Evolutionary conservation across 208 protist genomes (phyloP), one percentile per base, ranked within the genome.

Genomic region (Zelonia costaricensis): DNA sequence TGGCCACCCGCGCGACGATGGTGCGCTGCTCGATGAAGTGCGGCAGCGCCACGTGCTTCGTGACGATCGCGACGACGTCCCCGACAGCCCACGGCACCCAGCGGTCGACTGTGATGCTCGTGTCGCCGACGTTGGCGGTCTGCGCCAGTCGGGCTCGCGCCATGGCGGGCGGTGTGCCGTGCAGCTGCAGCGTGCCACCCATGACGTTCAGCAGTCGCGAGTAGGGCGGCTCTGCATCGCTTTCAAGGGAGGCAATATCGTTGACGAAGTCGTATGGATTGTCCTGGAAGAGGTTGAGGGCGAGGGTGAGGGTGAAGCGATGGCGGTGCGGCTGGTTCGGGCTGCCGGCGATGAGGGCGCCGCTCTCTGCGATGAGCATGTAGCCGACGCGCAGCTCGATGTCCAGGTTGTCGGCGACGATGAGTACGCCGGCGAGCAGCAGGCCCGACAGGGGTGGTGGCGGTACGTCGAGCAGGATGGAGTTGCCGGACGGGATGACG

Each of bases 21-120:
- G 49, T 53, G 22, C 72, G 62, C 43, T 36, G 30, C 51, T 91
- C 87, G 10, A 56, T 54, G 42, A 91, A 65, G 28, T 62, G 31
- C 7, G 62, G 45, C 49, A 67, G 52, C 43, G 43, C 20, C 61
- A 54, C 56, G 27, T 64, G 67, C 13, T 61, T 66, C 16, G 78
- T 79, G 33, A 93, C 53, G 22, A 81, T 36, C 1, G 62, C 69
- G 40, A 93, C 69, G 23, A 38, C 13, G 31, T 78, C 74, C 46
- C 81, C 86, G 0, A 77, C 61, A 0, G 16, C 1, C 87, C 87
- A 93, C 49, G 63, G 62, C 44, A 85, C 69, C 20, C 72, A 71
- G 22, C 57, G 69, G 9, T 36, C 20, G 16, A 90, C 28, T 28
- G 52, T 57, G 13, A 88, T 27, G 31, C 2, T 36, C 15, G 3